These are phyloP conservation scores for Wickerhamomyces bovis DNA, from an alignment of 805 yeast genomes.

Conservation along the genomic window DNA sequence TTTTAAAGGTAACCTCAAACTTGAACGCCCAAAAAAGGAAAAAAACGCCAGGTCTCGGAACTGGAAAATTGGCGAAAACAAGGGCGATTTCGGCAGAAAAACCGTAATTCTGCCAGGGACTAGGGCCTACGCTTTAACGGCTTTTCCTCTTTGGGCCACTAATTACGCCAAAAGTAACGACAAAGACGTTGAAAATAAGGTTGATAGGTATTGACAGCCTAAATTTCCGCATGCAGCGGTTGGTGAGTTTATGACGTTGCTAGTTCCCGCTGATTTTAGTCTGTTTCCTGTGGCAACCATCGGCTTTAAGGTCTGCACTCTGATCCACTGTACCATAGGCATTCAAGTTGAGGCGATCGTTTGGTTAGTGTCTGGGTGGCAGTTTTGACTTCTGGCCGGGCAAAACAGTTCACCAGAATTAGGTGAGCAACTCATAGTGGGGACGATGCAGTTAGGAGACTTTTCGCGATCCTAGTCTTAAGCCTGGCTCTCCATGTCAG, in stretches of 20 bases:
- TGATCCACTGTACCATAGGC: no score
- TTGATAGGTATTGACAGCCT: background rate
- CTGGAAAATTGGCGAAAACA: background rate
- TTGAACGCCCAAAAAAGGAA: background rate
- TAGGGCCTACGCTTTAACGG: background rate
- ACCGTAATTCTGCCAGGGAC: background rate
- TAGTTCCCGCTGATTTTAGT: background rate
- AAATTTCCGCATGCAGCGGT: background rate
- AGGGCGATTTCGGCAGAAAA: background rate
- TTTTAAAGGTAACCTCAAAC: background rate
- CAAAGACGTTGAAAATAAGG: background rate
- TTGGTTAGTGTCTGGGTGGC: no score
- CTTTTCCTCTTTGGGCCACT: background rate
- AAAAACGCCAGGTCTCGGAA: background rate
- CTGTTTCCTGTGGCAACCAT: no score
- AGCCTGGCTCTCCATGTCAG: no score
- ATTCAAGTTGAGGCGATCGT: no score
- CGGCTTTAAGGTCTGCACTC: no score
- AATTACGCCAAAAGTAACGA: background rate
- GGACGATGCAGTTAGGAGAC: no score
- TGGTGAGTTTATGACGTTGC: background rate
- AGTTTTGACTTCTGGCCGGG: no score
- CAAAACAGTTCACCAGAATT: no score
- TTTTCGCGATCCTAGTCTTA: no score
- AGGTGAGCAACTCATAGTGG: no score